Evolutionary conservation across 371 early-diverging fungal genomes (phyloP).

Genomic region (Coelomomyces lativittatus): DNA sequence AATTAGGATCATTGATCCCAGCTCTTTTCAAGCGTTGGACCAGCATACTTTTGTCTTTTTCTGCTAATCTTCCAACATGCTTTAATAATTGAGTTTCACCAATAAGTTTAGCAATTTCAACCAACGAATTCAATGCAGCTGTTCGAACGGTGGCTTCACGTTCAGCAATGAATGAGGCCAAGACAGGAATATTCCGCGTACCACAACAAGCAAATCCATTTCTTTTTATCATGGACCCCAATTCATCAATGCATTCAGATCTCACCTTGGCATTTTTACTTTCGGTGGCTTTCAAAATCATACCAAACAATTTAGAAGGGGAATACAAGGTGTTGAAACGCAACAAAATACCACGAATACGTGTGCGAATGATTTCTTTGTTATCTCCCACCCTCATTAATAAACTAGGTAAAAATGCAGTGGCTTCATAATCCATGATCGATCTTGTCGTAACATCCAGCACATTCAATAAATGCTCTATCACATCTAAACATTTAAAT

Average conservation of each 20-base stretch:
- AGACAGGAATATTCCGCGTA: conserved; percentile 44
- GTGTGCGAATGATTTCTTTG: conserved; percentile 56
- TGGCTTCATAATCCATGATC: conserved; percentile 60
- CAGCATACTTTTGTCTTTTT: conserved; percentile 58
- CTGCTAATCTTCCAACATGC: conserved; percentile 48
- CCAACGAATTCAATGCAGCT: conserved; percentile 51
- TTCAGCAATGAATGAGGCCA: conserved; percentile 58
- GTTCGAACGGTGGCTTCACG: conserved; percentile 62
- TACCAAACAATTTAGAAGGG: conserved; percentile 51
- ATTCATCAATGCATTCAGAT: conserved; percentile 63
- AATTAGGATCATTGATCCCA: neutral
- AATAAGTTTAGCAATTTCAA: conserved; percentile 16
- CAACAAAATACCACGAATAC: conserved; percentile 46
- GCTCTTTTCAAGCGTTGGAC: conserved; percentile 56
- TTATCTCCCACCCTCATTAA: conserved; percentile 45
- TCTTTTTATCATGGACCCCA: conserved; percentile 50
- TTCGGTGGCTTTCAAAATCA: conserved; percentile 48
- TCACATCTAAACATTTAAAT: conserved; percentile 56
- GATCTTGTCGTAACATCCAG: conserved; percentile 40
- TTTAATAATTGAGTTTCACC: conserved; percentile 48
- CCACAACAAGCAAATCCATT: conserved; percentile 51
- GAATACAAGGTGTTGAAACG: conserved; percentile 52
- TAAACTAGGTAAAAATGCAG: conserved; percentile 55
- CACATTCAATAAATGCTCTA: conserved; percentile 46
- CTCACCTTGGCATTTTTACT: conserved; percentile 65